Evolutionary conservation across 164 flowering plant genomes (phyloP).

Genomic region (Kingdonia uniflora): DNA sequence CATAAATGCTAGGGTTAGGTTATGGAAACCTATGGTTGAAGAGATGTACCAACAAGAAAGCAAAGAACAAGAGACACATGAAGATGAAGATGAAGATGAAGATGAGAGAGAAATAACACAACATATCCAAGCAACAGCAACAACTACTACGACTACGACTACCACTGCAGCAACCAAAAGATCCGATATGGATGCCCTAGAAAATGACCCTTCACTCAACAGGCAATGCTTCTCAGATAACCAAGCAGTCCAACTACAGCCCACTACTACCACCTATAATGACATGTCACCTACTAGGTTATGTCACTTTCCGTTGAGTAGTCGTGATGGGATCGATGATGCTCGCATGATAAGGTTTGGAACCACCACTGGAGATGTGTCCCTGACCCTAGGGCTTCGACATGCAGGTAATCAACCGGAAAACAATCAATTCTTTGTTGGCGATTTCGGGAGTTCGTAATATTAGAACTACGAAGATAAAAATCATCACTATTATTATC

Average conservation of each 20-base stretch:
- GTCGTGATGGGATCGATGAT: slow-evolving; percentile 13
- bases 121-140: slow-evolving; percentile 8
- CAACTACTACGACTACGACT: slow-evolving; percentile 12
- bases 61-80: slow-evolving; percentile 32
- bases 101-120: slow-evolving; percentile 10
- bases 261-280: slow-evolving; percentile 6
- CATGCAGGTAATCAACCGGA: slow-evolving; percentile 22
- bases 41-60: slow-evolving; percentile 80
- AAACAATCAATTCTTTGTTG: slow-evolving; percentile 12
- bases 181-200: slow-evolving; percentile 29
- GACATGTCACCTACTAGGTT: slow-evolving; percentile 13
- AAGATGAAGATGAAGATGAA: not conserved
- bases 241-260: slow-evolving; percentile 21
- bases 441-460: slow-evolving; percentile 14
- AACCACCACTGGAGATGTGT: slow-evolving; percentile 21
- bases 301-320: slow-evolving; percentile 7
- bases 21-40: slow-evolving; percentile 98
- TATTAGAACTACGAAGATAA: too few species aligned
- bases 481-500: too few species aligned
- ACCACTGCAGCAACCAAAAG: slow-evolving; percentile 31
- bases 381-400: slow-evolving; percentile 30
- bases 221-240: slow-evolving; percentile 35
- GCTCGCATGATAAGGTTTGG: slow-evolving; percentile 14
- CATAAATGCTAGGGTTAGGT: slow-evolving; percentile 87
- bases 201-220: slow-evolving; percentile 55